phyloP scores from a whole-genome alignment of 768 basidiomycete genomes.

The Pulveroboletus sp. region DNA sequence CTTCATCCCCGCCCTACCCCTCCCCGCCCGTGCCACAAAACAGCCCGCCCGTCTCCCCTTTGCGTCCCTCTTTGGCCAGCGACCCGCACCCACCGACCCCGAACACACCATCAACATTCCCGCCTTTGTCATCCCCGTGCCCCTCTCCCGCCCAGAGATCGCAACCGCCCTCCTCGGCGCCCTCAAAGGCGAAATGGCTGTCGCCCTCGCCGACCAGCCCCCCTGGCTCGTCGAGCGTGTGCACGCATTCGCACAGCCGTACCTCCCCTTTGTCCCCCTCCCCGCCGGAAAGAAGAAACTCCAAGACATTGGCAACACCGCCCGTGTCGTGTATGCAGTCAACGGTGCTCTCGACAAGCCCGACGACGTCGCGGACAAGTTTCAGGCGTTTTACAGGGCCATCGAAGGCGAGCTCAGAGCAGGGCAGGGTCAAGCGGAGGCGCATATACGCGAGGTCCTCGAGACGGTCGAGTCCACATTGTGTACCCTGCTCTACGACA shows the following conservation, averaged over 20 bases:
- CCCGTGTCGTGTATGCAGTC: constrained; percentile 34
- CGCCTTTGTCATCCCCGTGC: constrained; percentile 53
- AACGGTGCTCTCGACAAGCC: constrained; percentile 40
- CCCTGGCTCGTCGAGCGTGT: constrained; percentile 62
- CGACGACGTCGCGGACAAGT: constrained; percentile 47
- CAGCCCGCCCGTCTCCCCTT: constrained; percentile 60
- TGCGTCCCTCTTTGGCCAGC: constrained; percentile 68
- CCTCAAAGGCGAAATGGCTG: constrained; percentile 54
- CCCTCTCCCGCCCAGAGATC: constrained; percentile 51
- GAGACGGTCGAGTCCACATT: constrained; percentile 72
- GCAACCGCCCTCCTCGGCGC: constrained; percentile 50
- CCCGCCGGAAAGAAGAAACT: constrained; percentile 31
- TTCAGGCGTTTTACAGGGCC: constrained; percentile 69
- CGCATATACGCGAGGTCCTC: constrained; percentile 54
- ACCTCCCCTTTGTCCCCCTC: constrained; percentile 54
- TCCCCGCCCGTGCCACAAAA: constrained; percentile 41
- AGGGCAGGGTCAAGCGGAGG: constrained; percentile 38
- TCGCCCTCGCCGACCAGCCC: constrained; percentile 40
- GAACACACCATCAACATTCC: constrained; percentile 50
- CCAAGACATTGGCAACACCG: constrained; percentile 27
- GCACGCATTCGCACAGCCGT: constrained; percentile 47
- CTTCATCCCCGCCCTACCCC: constrained; percentile 32
- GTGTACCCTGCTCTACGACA: constrained; percentile 77
- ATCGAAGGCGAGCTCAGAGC: constrained; percentile 63
- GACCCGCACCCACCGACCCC: constrained; percentile 29